phyloP scores from a whole-genome alignment of 2,329 filamentous ascomycete genomes.

The Camillea tinctor region DNA sequence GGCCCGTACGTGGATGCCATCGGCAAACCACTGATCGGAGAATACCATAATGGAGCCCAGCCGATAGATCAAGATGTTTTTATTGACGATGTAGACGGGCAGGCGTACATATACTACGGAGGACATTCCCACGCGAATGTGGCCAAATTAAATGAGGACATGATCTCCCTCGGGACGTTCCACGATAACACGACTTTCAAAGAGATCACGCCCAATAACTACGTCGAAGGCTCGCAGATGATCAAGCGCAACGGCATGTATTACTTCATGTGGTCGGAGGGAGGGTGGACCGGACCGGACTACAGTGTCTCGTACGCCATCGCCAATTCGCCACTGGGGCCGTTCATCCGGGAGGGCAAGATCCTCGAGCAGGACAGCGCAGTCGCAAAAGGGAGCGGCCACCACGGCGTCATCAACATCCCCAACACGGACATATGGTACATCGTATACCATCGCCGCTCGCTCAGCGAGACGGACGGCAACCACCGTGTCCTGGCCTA shows the following conservation, averaged over 20 bases:
- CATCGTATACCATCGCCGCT: conserved; percentile 46
- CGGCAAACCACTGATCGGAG: conserved; percentile 41
- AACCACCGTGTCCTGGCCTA: conserved; percentile 48
- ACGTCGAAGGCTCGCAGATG: conserved; percentile 45
- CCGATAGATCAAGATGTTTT: conserved; percentile 48
- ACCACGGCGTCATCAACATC: conserved; percentile 41
- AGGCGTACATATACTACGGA: conserved; percentile 44
- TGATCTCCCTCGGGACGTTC: conserved; percentile 42
- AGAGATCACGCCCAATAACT: conserved; percentile 47
- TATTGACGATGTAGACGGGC: conserved; percentile 37
- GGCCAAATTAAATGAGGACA: conserved; percentile 42
- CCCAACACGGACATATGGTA: conserved; percentile 41
- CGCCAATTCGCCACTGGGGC: conserved; percentile 38
- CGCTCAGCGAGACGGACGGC: conserved; percentile 41
- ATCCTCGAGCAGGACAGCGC: conserved; percentile 37
- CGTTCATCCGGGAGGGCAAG: conserved; percentile 39
- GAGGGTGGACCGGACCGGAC: conserved; percentile 45
- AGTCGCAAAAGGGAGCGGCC: conserved; percentile 38
- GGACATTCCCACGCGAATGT: conserved; percentile 43
- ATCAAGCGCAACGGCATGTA: conserved; percentile 41
- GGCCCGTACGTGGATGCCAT: conserved; percentile 43
- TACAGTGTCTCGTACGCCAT: conserved; percentile 46
- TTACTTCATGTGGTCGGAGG: conserved; percentile 46
- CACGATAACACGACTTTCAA: conserved; percentile 39
- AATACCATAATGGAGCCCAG: conserved; percentile 46